Conservation (phyloP, 169 alveolate genomes). For the Cryptosporidium canis region DNA sequence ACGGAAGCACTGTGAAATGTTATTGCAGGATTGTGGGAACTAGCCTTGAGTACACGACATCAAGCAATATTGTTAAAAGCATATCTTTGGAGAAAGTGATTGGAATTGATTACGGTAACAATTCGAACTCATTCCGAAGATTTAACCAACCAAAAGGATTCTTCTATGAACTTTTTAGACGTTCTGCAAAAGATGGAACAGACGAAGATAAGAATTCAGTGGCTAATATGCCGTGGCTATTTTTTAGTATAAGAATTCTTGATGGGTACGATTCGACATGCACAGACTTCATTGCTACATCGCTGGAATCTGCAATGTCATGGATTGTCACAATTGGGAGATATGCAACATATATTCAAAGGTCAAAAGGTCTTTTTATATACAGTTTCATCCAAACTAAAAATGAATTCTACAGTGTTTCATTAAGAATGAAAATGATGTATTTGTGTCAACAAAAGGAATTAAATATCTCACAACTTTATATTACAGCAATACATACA, state of each 20-base stretch:
- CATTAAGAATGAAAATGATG: constrained; percentile 65
- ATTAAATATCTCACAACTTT: constrained; percentile 27
- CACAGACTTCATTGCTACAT: constrained; percentile 42
- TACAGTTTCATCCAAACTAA: constrained; percentile 52
- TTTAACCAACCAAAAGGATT: constrained; percentile 28
- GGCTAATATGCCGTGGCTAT: constrained; percentile 43
- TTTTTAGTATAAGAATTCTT: constrained; percentile 42
- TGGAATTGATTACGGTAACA: constrained; percentile 59
- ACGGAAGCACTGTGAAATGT: constrained; percentile 24
- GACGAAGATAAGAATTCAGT: constrained; percentile 3
- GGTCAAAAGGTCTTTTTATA: constrained; percentile 26
- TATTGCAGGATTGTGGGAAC: constrained; percentile 57
- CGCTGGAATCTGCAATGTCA: constrained; percentile 58
- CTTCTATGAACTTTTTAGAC: constrained; percentile 6
- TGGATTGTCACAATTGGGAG: constrained; percentile 67
- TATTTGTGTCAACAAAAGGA: constrained; percentile 23
- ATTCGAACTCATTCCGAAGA: constrained; percentile 61
- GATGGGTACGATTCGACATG: background rate
- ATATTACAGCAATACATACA: constrained; percentile 60
- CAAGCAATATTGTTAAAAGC: constrained; percentile 8
- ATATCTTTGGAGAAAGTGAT: constrained; percentile 40
- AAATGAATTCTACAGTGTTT: constrained; percentile 28
- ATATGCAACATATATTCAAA: constrained; percentile 55
- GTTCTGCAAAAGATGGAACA: background rate
- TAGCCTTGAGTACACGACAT: constrained; percentile 46